Percentiles rank a stretch among this genome's conserved stretches.
phyloP scores from a whole-genome alignment of 2,329 filamentous ascomycete genomes.

The Zymoseptoria crescenta region DNA sequence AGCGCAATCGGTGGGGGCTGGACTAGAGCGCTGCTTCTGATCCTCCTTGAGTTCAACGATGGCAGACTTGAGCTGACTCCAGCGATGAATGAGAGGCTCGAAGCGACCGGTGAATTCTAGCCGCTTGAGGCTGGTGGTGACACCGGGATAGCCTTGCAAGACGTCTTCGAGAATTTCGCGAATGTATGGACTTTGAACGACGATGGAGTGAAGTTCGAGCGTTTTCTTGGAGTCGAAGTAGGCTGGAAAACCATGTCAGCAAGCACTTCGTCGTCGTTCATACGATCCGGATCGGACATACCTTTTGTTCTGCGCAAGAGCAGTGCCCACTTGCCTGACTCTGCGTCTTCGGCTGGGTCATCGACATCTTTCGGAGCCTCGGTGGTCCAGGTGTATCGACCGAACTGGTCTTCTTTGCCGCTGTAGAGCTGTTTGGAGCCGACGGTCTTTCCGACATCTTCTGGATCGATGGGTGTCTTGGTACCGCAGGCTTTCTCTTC shows the following conservation, averaged over 20 bases:
- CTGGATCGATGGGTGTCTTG: no score
- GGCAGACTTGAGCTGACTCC: constrained; percentile 42
- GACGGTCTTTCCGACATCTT: no score
- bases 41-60: constrained; percentile 19
- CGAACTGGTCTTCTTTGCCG: no score
- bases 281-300: no score
- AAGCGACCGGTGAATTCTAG: constrained; percentile 53
- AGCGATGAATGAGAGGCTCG: constrained; percentile 58
- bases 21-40: background rate
- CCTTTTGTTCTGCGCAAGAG: constrained; percentile 45
- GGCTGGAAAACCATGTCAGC: constrained; percentile 31
- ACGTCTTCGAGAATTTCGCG: constrained; percentile 51
- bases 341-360: no score
- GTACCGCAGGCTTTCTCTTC: no score
- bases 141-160: constrained; percentile 55
- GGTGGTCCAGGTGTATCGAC: no score
- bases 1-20: constrained; percentile 5
- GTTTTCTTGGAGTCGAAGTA: constrained; percentile 49
- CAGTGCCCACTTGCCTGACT: constrained; percentile 55
- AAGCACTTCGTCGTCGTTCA: no score
- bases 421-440: no score
- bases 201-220: constrained; percentile 51
- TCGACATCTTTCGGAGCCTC: no score
- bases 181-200: constrained; percentile 55
- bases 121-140: constrained; percentile 52